These are phyloP conservation scores for Medicago arabica DNA, from an alignment of 306 rosid genomes.

Conservation along the genomic window DNA sequence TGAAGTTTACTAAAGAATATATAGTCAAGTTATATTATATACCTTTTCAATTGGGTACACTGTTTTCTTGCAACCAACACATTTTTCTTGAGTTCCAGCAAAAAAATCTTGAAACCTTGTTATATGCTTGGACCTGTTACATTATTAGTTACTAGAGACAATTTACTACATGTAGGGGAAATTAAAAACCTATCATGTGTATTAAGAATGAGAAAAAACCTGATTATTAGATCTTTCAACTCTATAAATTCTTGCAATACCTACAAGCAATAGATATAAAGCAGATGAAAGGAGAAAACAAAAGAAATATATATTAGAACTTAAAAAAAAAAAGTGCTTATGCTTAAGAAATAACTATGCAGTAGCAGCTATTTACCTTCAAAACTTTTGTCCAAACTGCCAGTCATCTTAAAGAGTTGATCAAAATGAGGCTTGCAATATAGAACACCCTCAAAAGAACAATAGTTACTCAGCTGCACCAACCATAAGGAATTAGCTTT, in stretches of 20 bases:
- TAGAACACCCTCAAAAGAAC: conserved; percentile 85
- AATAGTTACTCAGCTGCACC: conserved; percentile 80
- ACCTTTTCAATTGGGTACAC: conserved; percentile 97
- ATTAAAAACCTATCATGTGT: too few species aligned
- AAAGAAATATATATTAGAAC: conserved; percentile 19
- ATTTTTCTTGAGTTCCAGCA: conserved; percentile 92
- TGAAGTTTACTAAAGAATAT: conserved; percentile 9
- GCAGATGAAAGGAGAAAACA: not conserved
- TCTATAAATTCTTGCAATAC: conserved; percentile 70
- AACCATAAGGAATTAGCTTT: conserved; percentile 25
- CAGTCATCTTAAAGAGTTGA: conserved; percentile 91
- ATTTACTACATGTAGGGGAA: too few species aligned
- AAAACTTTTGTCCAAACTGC: conserved; percentile 95
- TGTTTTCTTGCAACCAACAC: conserved; percentile 82
- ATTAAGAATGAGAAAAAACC: conserved; percentile 50
- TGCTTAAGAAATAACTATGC: conserved; percentile 21
- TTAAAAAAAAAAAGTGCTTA: conserved; percentile 19
- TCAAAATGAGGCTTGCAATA: conserved; percentile 97
- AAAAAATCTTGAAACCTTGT: conserved; percentile 79
- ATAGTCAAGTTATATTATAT: not conserved
- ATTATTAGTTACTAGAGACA: conserved; percentile 23
- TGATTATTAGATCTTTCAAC: conserved; percentile 68
- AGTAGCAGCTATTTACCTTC: conserved; percentile 60
- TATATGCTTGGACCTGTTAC: conserved; percentile 65
- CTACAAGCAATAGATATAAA: conserved; percentile 46